Conservation (phyloP, 1,139 yeast genomes). For the Blastobotrys buckinghamii region DNA sequence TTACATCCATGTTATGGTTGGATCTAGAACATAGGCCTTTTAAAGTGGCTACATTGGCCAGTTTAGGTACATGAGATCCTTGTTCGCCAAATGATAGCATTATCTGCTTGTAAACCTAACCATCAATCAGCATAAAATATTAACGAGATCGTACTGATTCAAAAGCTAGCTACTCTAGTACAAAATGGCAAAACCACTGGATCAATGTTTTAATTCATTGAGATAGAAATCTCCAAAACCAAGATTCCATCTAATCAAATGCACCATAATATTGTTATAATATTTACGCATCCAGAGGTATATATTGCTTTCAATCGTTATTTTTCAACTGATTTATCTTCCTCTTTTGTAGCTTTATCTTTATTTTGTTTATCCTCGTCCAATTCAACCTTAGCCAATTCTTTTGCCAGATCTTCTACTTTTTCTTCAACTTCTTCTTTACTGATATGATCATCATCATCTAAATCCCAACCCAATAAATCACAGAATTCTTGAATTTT, state of each 20-base stretch:
- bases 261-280: background rate
- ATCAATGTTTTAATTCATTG: background rate
- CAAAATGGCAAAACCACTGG: background rate
- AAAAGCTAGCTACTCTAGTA: too few species aligned
- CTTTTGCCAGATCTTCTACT: slow-evolving; percentile 13
- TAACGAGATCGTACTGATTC: too few species aligned
- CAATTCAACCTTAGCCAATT: slow-evolving; percentile 17
- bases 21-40: too few species aligned
- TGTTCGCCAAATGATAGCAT: too few species aligned
- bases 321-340: background rate
- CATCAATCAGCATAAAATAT: too few species aligned
- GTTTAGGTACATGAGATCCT: too few species aligned
- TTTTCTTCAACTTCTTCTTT: slow-evolving; percentile 9
- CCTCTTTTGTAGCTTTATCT: background rate
- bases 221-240: too few species aligned
- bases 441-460: slow-evolving; percentile 32
- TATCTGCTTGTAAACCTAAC: too few species aligned
- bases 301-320: background rate
- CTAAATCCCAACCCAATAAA: slow-evolving; percentile 59
- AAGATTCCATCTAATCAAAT: too few species aligned
- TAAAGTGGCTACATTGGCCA: too few species aligned
- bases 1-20: too few species aligned
- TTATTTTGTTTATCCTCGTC: background rate
- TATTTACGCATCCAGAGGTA: background rate
- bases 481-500: slow-evolving; percentile 50